A percentile compares a stretch with the other conserved stretches of the same genome.
Evolutionary conservation across 1,284 basidiomycete species (phyloP).

Genomic region (Pseudozyma thailandica): DNA sequence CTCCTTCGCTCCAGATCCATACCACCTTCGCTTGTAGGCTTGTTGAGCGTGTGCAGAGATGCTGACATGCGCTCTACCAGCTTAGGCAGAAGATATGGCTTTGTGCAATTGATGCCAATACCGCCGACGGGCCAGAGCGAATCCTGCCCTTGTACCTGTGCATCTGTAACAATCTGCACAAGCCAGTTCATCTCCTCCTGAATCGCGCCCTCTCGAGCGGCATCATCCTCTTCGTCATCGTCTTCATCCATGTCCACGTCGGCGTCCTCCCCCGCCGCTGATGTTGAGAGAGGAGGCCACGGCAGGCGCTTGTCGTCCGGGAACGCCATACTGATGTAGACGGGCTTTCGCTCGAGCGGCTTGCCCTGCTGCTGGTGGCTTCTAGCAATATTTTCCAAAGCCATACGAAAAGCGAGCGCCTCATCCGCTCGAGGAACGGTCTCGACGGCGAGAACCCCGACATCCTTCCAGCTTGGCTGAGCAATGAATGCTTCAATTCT

Average conservation of each 20-base stretch:
- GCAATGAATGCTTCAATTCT: constrained; percentile 41
- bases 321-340: constrained; percentile 54
- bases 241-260: constrained; percentile 39
- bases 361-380: constrained; percentile 20
- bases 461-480: constrained; percentile 35
- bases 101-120: constrained; percentile 64
- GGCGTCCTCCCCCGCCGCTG: constrained; percentile 1
- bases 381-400: constrained; percentile 37
- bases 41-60: constrained; percentile 31
- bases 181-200: constrained; percentile 50
- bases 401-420: constrained; percentile 51
- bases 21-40: constrained; percentile 14
- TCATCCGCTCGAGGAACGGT: constrained; percentile 61
- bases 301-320: constrained; percentile 47
- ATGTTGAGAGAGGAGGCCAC: constrained; percentile 29
- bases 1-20: constrained; percentile 20
- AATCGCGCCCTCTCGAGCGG: constrained; percentile 17
- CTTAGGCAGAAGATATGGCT: constrained; percentile 46
- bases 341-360: constrained; percentile 40
- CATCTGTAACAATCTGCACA: constrained; percentile 36
- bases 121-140: constrained; percentile 48
- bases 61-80: constrained; percentile 46
- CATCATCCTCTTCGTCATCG: constrained; percentile 27
- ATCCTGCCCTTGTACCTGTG: constrained; percentile 33
- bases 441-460: constrained; percentile 59